phyloP scores from a whole-genome alignment of 2,329 filamentous ascomycete genomes.

The Colletotrichum higginsianum region DNA sequence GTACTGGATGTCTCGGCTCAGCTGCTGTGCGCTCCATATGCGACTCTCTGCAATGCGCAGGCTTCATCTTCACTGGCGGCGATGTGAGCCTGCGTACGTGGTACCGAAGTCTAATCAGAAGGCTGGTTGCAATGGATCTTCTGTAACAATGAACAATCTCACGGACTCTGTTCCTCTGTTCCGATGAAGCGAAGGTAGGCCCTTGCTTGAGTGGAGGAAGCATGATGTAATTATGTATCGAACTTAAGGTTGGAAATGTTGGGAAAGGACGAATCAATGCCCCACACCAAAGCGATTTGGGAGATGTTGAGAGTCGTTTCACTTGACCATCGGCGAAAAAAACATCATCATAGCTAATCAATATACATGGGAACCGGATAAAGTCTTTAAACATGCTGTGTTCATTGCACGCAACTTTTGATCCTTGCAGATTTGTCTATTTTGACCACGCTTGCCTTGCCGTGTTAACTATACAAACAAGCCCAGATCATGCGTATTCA shows the following conservation, averaged over 20 bases:
- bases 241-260: neutral
- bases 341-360: neutral
- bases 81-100: neutral
- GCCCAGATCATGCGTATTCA: slow-evolving; percentile 12
- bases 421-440: slow-evolving; percentile 32
- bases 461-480: slow-evolving; percentile 34
- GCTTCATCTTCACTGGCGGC: slow-evolving; percentile 10
- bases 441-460: slow-evolving; percentile 35
- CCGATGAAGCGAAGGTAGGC: neutral
- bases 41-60: slow-evolving; percentile 43
- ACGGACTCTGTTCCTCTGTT: too few relatives aligned
- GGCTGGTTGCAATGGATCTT: neutral
- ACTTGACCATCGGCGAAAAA: neutral
- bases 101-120: neutral
- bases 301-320: neutral
- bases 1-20: slow-evolving; percentile 77
- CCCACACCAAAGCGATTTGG: neutral
- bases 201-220: neutral
- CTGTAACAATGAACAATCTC: neutral
- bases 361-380: too few relatives aligned
- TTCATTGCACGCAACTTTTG: neutral
- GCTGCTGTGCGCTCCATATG: slow-evolving; percentile 82
- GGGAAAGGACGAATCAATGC: neutral
- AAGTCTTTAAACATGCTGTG: neutral
- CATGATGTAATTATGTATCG: neutral